phyloP scores from a whole-genome alignment of 1,139 yeast genomes.

The Wickerhamomyces sp. region DNA sequence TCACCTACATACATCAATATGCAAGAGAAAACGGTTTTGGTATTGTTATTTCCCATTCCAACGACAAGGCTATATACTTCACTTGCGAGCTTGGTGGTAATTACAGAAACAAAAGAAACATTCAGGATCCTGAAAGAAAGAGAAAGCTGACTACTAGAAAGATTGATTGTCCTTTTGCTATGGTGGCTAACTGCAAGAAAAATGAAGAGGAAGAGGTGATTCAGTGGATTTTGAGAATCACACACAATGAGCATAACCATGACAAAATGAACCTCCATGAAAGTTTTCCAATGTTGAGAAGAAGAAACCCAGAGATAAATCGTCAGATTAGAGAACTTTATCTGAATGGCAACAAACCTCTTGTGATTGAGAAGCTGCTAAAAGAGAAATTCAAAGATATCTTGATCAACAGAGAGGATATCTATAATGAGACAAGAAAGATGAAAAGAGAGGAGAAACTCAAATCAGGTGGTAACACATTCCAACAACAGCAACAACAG shows the following conservation, averaged over 20 bases:
- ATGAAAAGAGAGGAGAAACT: conserved; percentile 25
- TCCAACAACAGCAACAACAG: conserved; percentile 2
- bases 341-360: conserved; percentile 24
- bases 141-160: conserved; percentile 25
- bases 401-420: conserved; percentile 24
- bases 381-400: conserved; percentile 22
- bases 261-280: conserved; percentile 23
- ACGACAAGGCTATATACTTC: conserved; percentile 25
- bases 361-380: conserved; percentile 21
- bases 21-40: conserved; percentile 26
- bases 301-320: conserved; percentile 26
- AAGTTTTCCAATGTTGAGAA: conserved; percentile 25
- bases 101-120: conserved; percentile 25
- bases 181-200: conserved; percentile 26
- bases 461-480: conserved; percentile 7
- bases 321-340: conserved; percentile 24
- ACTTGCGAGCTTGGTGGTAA: conserved; percentile 26
- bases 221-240: conserved; percentile 23
- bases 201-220: conserved; percentile 21
- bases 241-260: conserved; percentile 24
- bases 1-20: conserved; percentile 22
- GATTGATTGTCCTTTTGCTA: conserved; percentile 25
- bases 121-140: conserved; percentile 25
- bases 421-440: conserved; percentile 26
- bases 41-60: conserved; percentile 26